A percentile compares a stretch with the other conserved stretches of the same genome.
phyloP scores from a whole-genome alignment of 306 rosid species.

The Pyrus communis region DNA sequence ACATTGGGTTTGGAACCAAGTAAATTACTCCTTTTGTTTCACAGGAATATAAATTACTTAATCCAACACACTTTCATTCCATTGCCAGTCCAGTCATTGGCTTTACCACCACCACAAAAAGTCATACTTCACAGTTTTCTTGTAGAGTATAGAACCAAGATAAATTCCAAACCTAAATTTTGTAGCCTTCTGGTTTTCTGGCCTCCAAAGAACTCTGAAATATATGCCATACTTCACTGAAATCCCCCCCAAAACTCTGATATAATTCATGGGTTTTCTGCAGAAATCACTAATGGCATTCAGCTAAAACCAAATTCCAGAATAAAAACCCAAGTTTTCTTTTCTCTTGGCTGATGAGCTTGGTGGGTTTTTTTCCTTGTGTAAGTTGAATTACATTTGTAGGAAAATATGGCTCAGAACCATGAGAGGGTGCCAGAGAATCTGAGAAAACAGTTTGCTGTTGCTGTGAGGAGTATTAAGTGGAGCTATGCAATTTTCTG shows the following conservation, averaged over 20 bases:
- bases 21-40: neutral
- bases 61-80: neutral
- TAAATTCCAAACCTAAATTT: neutral
- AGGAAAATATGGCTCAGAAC: constrained; percentile 37
- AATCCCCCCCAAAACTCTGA: neutral
- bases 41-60: neutral
- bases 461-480: constrained; percentile 71
- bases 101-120: neutral
- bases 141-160: neutral
- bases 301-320: constrained; percentile 1
- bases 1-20: neutral
- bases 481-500: constrained; percentile 95
- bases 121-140: neutral
- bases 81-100: neutral
- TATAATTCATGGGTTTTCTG: neutral
- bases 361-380: neutral
- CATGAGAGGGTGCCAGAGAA: constrained; percentile 38
- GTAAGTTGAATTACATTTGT: neutral
- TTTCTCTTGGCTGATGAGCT: neutral
- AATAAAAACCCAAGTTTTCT: neutral
- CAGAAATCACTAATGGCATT: neutral
- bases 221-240: neutral
- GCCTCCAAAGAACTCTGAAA: neutral
- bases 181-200: neutral
- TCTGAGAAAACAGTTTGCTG: constrained; percentile 59